Evolutionary conservation across 345 rosid species (phyloP).

Genomic region (Psidium friedrichsthalianum): DNA sequence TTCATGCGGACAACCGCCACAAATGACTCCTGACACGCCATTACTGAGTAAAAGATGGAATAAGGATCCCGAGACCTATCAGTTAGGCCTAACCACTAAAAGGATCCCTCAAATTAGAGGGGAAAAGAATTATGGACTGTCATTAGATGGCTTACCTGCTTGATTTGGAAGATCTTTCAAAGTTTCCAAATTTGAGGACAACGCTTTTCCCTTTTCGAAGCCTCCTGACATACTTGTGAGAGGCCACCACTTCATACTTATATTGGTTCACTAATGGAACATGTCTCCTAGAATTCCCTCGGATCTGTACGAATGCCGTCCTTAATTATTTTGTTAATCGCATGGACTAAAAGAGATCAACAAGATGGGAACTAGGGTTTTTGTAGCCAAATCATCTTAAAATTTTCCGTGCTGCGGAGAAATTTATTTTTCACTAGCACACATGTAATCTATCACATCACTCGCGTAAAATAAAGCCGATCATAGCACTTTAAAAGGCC

Average conservation of each 20-base stretch:
- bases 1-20: neutral
- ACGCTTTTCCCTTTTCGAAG: neutral
- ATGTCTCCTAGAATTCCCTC: neutral
- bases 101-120: neutral
- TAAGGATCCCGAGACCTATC: neutral
- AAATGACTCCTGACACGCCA: neutral
- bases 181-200: neutral
- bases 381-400: neutral
- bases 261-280: neutral
- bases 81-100: neutral
- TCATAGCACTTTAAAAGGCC: neutral
- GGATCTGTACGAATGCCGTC: neutral
- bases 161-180: neutral
- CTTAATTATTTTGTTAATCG: neutral
- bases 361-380: neutral
- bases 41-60: neutral
- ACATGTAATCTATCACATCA: fast-evolving
- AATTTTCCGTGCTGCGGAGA: fast-evolving
- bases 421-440: neutral
- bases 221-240: neutral
- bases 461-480: neutral
- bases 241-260: neutral
- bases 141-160: neutral
- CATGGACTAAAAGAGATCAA: neutral
- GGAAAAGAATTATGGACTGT: neutral